Base-by-base conservation (phyloP, 2,329 filamentous ascomycete species). In the Talaromyces sp. region DNA sequence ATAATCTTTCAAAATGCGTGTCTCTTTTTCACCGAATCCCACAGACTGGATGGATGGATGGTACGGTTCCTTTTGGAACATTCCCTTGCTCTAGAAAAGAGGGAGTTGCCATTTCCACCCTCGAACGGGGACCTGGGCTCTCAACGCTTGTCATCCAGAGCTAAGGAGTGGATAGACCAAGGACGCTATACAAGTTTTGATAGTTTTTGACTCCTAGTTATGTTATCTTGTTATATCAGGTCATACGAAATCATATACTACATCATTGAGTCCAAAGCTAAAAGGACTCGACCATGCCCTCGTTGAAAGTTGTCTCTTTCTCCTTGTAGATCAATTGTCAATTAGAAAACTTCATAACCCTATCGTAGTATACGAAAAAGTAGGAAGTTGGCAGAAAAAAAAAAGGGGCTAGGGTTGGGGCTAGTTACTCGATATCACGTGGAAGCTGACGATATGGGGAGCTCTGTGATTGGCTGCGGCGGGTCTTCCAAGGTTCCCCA, bases 31-130 rank as follows among this genome's bases (percentile, higher is more conserved):
- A 57, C 52, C 31, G 39, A 60, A 25, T 60, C 57, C 41, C 57
- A 61, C 39, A 45, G 17, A 39, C 22, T 61, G 4, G 57, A 61
- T 35, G 41, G 57, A 41, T 61, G 57, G 57, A 61, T 47, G 57
- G 57, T 61, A 47, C 41, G 41, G 41, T 61, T 22, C 27, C 39
- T 61, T 8, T 39, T 61, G 37, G 37, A 61, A 19, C 19, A 61
- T 17, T 43, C 37, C 10, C 41, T 61, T 22, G 57, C 25, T 27
- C 57, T 61, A 2, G 57, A 47, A 27, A 22, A 61, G 25, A 31
- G 54, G 13, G 33, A 57, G 31, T 8, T 57, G 54, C 54, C 52
- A 11, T 45, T 45, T 17, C 47, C 22, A 52, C 31, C 47, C 25
- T n/a, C 47, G 10, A 10, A 52, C 31, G 27, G 9, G 17, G 25